Evolutionary conservation across 306 rosid genomes (phyloP), one percentile per base, ranked within the genome.

Genomic region (Rosa chinensis): DNA sequence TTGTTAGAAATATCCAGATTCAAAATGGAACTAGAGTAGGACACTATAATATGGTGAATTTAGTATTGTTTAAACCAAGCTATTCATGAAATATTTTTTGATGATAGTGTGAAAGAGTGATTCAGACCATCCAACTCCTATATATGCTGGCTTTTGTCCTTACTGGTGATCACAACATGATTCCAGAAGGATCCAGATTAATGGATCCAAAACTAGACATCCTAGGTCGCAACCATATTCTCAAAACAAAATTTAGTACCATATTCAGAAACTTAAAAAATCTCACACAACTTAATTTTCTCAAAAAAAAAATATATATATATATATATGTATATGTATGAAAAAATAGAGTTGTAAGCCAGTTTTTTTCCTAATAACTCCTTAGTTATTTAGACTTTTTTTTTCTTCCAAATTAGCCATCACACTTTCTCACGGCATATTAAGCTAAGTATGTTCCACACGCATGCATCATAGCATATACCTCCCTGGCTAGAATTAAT

Each of bases 121-220:
- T 25, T 28, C 6, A 61, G 39, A 32, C 39, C 1, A 5, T 23
- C 69, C 43, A 5, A 5, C 13, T 28, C 69, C 4, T 63, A 18
- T 39, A 66, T 66, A 66, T 61, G 72, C 80, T 62, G 42, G 25
- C 21, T 58, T 48, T 76, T 70, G 69, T 67, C 61, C 20, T 66
- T 32, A 17, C 6, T 0, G 20, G 39, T 32, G 42, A 70, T 62
- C 50, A 45, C 17, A 58, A 23, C 69, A 35, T 62, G 71, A 13
- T 21, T 76, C 79, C 48, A 62, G 79, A 62, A 45, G 45, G n/a
- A 28, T 45, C 58, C 67, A 62, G 79, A 76, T 17, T 52, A 52
- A 52, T 73, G 55, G 20, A 70, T 70, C 39, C 74, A 23, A 23
- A 70, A 70, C 32, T 18, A 68, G 20, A 40, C 35, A 68, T 68